Base-by-base conservation (phyloP, 257 asterid species). In the Nicotiana paniculata region DNA sequence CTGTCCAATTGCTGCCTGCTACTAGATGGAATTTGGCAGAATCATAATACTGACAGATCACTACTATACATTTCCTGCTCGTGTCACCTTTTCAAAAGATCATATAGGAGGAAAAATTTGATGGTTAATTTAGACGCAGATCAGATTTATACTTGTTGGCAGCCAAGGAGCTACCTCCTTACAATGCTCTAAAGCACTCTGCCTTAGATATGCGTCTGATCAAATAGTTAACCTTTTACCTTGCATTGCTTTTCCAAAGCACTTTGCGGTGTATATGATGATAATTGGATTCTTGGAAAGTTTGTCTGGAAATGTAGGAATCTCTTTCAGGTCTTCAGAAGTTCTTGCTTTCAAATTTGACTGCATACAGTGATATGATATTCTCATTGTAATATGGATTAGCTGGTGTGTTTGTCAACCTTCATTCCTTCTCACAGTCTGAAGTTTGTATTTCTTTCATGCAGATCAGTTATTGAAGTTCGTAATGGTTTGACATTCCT, bases 381-480 rank as follows among this genome's bases (percentile, higher is more conserved):
- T 64, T 74, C 26, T 48, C 63, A 48, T 74, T 2, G 59, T 13
- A 48, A 3, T 24, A 48, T 74, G 79, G 43, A 74, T 48, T 62
- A 4, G 33, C 74, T 17, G 55, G 61, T 66, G 30, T 59, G 4
- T 35, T 81, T 53, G 70, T 67, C 65, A 15, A 55, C 54, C 21
- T 39, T 81, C 63, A 65, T 80, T 70, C 30, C 39, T 43, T 85
- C 81, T 80, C 69, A 43, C 51, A 78, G 39, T 74, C 81, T 72
- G 39, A 74, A 74, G 79, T 74, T 74, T 75, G 63, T 85, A 63
- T 74, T 57, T 81, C 72, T 67, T 32, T 83, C 77, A 54, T 90
- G 83, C 83, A 96, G 99, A 91, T 96, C 99, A 72, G 98, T 96
- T 85, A 96, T 96, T 81, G 99, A 96, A 94, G 99, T 96, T 88